Percentiles rank a stretch among this genome's conserved stretches.
Evolutionary conservation across 2,329 filamentous ascomycete species (phyloP).

Genomic region (Colletotrichum euphorbiae): DNA sequence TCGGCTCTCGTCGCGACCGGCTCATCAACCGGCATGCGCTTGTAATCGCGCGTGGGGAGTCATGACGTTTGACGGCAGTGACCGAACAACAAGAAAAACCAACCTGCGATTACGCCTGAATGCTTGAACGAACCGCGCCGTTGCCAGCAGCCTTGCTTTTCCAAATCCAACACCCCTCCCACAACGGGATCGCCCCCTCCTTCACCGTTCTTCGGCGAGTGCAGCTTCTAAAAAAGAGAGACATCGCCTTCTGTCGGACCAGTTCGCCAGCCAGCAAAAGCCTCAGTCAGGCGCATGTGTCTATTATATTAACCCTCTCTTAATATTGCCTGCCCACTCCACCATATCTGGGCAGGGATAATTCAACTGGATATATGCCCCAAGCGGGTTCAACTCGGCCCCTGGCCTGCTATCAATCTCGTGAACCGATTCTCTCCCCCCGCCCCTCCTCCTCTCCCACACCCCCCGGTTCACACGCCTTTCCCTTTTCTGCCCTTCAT

Average conservation of each 20-base stretch:
- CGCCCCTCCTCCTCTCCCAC: conserved; percentile 40
- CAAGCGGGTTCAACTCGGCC: conserved; percentile 50
- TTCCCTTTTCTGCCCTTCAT: conserved; percentile 53
- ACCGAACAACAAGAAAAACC: conserved; percentile 22
- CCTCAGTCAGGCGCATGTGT: conserved; percentile 40
- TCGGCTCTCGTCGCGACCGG: not conserved
- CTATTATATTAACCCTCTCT: conserved; percentile 40
- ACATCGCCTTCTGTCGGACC: conserved; percentile 31
- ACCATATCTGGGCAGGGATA: conserved; percentile 39
- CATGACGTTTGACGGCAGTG: conserved; percentile 35
- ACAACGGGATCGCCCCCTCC: conserved; percentile 1
- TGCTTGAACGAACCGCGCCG: conserved; percentile 35
- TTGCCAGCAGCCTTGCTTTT: conserved; percentile 32
- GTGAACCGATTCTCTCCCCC: conserved; percentile 56
- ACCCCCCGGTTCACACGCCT: conserved; percentile 48
- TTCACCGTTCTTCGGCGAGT: not conserved
- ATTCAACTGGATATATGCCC: conserved; percentile 32
- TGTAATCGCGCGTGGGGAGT: conserved; percentile 32
- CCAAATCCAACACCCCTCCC: conserved; percentile 5
- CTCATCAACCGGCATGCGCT: conserved; percentile 20
- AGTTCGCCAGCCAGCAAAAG: conserved; percentile 33
- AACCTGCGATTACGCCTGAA: conserved; percentile 10
- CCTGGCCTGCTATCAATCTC: conserved; percentile 57
- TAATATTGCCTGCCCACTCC: conserved; percentile 39
- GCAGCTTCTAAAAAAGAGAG: conserved; percentile 19